Evolutionary conservation across 768 basidiomycete genomes (phyloP), one percentile per base, ranked within the genome.

Genomic region (Pleurotus citrinopileatus): DNA sequence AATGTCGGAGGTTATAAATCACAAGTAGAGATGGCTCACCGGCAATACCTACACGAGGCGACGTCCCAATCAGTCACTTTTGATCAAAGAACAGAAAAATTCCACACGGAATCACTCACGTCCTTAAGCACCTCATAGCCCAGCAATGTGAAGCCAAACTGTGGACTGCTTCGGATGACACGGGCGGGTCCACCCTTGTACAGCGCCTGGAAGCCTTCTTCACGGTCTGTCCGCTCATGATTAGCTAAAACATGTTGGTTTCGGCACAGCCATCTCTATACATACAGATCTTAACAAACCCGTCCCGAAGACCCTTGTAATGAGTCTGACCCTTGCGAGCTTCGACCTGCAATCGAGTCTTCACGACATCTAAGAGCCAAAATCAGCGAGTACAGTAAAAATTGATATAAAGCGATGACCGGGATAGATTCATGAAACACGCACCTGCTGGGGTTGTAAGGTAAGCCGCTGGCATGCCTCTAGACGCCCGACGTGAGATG

Each of bases 391-490:
- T 20, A 23, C 29, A 9, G 32, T 34, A n/a, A 51, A 44, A 22
- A 51, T 19, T n/a, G 42, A 54, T 26, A 32, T 36, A 40, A 54
- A 38, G 54, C 43, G 36, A 51, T 22, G 56, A 60, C 20, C 53
- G 42, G 37, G 34, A 12, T 36, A 20, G 59, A 55, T 17, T 40
- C 17, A 40, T 40, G 38, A 40, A 40, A 52, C 53, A 59, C 75
- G 63, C 59, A 91, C 91, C 91, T 61, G 90, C 90, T 37, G 94
- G 93, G 7, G 93, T 95, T 27, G 92, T 92, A 58, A 96, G 73
- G 70, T 94, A 95, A 34, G 94, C 94, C 40, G 95, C 94, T 53
- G 96, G 96, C 94, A 98, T 98, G 58, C 97, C 97, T 60, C 95
- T 96, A 60, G 70, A 37, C 23, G 22, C 22, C 66, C 58, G 58